These are phyloP conservation scores for Ophiocordyceps sinensis DNA, from an alignment of 2,329 filamentous ascomycete genomes.

Conservation along the genomic window DNA sequence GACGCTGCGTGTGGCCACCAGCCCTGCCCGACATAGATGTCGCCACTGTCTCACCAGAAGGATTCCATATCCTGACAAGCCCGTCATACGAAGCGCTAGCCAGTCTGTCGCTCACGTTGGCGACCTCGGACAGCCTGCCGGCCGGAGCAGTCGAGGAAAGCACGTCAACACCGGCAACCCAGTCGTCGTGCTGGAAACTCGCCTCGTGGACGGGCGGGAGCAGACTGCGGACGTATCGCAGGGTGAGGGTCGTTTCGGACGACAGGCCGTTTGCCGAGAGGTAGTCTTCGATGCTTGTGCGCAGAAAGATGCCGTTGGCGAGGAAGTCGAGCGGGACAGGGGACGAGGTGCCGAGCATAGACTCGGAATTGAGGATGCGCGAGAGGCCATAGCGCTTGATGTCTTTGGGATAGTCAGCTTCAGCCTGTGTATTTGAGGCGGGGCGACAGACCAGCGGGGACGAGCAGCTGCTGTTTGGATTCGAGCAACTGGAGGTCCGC, in stretches of 20 bases:
- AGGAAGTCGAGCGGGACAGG: conserved; percentile 86
- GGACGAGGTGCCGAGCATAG: conserved; percentile 48
- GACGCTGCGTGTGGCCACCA: conserved; percentile 60
- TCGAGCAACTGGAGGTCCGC: conserved; percentile 48
- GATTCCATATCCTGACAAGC: conserved; percentile 76
- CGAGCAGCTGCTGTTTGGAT: conserved; percentile 44
- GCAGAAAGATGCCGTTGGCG: conserved; percentile 83
- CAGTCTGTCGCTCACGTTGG: conserved; percentile 36
- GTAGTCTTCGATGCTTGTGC: conserved; percentile 81
- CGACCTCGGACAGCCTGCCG: conserved; percentile 27
- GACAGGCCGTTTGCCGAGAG: conserved; percentile 76
- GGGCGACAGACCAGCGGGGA: conserved; percentile 36
- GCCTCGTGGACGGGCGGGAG: conserved; percentile 81
- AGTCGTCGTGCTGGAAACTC: conserved; percentile 94
- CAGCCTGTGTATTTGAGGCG: not conserved
- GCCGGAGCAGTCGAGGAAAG: conserved; percentile 53
- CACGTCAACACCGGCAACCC: conserved; percentile 80
- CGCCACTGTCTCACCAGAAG: conserved; percentile 70
- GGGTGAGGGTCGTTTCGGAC: conserved; percentile 68
- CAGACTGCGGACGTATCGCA: conserved; percentile 88
- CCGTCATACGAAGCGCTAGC: conserved; percentile 94
- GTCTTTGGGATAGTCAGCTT: conserved; percentile 23
- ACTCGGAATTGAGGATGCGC: conserved; percentile 56
- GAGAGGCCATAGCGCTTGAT: conserved; percentile 58
- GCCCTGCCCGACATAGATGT: conserved; percentile 52